Percentiles rank a stretch among this genome's conserved stretches.
phyloP scores from a whole-genome alignment of 108 stramenopile genomes.

The Cyclotella cryptica region DNA sequence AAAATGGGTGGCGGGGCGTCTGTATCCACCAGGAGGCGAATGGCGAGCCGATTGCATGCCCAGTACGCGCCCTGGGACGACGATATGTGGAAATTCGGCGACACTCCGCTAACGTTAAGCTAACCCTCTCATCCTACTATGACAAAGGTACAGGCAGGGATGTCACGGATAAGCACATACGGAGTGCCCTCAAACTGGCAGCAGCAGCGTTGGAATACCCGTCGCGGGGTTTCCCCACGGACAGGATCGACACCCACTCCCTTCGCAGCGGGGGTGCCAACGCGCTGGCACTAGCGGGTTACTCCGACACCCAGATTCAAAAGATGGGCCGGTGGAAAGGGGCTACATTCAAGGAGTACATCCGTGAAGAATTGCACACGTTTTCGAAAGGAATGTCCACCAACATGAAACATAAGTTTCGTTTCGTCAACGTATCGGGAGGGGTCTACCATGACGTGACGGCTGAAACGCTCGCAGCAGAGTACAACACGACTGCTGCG shows the following conservation, averaged over 20 bases:
- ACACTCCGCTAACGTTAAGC: background rate
- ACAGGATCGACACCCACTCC: conserved; percentile 18
- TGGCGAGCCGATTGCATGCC: background rate
- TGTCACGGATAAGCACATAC: background rate
- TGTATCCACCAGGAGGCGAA: too few species aligned
- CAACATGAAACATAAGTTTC: too few species aligned
- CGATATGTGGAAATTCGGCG: background rate
- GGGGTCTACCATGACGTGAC: background rate
- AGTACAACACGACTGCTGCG: background rate
- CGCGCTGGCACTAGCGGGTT: background rate
- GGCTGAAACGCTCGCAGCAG: background rate
- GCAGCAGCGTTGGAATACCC: conserved; percentile 3
- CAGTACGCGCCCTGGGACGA: conserved; percentile 1
- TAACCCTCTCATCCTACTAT: background rate
- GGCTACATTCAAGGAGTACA: conserved; percentile 21
- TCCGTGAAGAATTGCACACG: conserved; percentile 1
- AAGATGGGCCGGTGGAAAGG: conserved; percentile 23
- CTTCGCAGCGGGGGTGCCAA: background rate
- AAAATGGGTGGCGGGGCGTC: too few species aligned
- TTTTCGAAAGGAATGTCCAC: conserved; percentile 26
- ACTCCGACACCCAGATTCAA: conserved; percentile 5
- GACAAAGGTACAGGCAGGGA: background rate
- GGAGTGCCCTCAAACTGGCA: background rate
- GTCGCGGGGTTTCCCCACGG: conserved; percentile 5
- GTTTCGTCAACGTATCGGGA: background rate